Percentiles rank a stretch among this genome's conserved stretches.
Evolutionary conservation across 2,329 filamentous ascomycete species (phyloP).

Genomic region (Tolypocladium paradoxum): DNA sequence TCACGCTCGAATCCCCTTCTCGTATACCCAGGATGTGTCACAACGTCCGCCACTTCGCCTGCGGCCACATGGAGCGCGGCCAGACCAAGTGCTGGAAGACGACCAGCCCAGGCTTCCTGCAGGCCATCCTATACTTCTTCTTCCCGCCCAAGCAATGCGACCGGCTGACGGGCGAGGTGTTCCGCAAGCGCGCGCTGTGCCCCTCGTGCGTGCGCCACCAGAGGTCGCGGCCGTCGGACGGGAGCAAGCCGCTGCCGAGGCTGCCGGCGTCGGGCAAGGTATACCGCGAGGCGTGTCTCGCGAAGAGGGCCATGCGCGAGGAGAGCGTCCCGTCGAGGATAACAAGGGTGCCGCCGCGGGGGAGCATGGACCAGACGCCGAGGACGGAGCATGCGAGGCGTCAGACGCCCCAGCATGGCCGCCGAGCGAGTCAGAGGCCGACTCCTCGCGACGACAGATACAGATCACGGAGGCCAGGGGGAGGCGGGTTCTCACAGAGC

Average conservation of each 20-base stretch:
- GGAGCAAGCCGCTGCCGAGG: neutral
- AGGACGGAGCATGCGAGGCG: no score
- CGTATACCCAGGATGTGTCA: constrained; percentile 10
- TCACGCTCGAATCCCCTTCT: neutral
- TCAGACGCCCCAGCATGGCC: no score
- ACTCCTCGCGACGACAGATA: neutral
- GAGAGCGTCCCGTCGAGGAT: neutral
- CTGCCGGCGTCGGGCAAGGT: neutral
- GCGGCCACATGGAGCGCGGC: constrained; percentile 10
- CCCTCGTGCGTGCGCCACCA: neutral
- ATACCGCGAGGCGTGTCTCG: neutral
- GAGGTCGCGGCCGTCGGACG: neutral
- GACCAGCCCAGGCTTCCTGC: neutral
- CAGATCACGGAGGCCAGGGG: neutral
- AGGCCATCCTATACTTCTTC: constrained; percentile 3
- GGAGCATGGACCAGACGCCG: neutral
- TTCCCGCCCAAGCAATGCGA: neutral
- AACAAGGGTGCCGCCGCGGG: neutral
- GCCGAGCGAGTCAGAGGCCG: no score
- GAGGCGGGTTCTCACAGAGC: neutral
- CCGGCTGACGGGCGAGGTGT: neutral
- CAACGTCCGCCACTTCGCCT: constrained; percentile 9
- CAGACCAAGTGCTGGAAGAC: neutral
- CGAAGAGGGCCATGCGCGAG: neutral
- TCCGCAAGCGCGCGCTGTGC: neutral